These are phyloP conservation scores for Kuraishia borneana DNA, from an alignment of 805 yeast species.

Conservation along the genomic window DNA sequence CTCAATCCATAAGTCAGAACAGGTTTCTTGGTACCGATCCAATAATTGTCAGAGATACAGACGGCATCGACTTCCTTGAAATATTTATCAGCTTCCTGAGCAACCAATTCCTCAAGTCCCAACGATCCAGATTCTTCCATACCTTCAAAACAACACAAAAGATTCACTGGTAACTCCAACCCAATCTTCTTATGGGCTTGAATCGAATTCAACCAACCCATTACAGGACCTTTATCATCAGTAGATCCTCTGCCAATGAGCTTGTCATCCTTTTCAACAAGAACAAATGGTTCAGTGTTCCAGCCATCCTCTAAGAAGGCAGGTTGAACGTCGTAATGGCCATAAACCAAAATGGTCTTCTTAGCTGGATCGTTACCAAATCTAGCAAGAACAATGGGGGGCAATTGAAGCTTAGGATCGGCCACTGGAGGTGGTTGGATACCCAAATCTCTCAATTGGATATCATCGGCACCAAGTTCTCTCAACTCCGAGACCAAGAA, in stretches of 20 bases:
- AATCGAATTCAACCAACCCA: constrained; percentile 91
- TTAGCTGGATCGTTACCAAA: constrained; percentile 73
- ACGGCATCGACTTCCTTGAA: constrained; percentile 89
- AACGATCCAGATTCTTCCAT: constrained; percentile 98
- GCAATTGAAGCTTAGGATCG: constrained; percentile 57
- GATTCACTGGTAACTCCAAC: constrained; percentile 84
- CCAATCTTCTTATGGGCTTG: constrained; percentile 85
- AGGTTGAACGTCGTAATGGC: constrained; percentile 98
- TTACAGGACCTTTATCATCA: constrained; percentile 97
- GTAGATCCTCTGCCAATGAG: constrained; percentile 91
- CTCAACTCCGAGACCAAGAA: constrained; percentile 64
- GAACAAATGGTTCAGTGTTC: constrained; percentile 81
- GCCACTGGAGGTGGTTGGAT: constrained; percentile 86
- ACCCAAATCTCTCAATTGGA: constrained; percentile 76
- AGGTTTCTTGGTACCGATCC: constrained; percentile 97
- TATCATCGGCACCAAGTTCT: constrained; percentile 68
- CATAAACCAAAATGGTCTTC: constrained; percentile 86
- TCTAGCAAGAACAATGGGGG: constrained; percentile 91
- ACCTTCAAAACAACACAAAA: constrained; percentile 91
- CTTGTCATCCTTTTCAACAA: constrained; percentile 58
- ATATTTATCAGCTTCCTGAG: constrained; percentile 64
- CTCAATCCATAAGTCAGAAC: constrained; percentile 95
- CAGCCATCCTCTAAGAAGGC: constrained; percentile 91
- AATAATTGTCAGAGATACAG: constrained; percentile 93
- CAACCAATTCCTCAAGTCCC: constrained; percentile 79